Percentiles rank a stretch among this genome's conserved stretches.
Evolutionary conservation across 768 basidiomycete genomes (phyloP).

Genomic region (Boletus eberwhitei): DNA sequence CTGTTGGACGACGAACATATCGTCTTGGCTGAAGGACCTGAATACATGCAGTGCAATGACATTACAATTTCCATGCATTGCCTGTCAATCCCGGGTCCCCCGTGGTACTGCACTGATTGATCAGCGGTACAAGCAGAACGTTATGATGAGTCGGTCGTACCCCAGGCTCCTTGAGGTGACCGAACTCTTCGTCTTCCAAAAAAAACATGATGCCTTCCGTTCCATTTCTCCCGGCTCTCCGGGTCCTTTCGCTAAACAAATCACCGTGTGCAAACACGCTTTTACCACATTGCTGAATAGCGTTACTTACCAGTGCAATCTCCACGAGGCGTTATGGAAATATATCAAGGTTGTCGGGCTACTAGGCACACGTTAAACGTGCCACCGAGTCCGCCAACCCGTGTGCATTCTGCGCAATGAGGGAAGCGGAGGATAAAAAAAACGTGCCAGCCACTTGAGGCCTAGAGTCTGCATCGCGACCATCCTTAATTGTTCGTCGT

Average conservation of each 20-base stretch:
- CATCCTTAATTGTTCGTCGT: background rate
- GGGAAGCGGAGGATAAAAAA: background rate
- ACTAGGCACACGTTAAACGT: constrained; percentile 4
- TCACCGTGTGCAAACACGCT: constrained; percentile 17
- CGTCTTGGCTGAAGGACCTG: constrained; percentile 1
- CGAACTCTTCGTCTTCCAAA: background rate
- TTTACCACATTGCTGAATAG: constrained; percentile 8
- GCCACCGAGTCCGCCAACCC: background rate
- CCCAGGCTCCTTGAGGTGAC: background rate
- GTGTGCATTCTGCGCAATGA: constrained; percentile 1
- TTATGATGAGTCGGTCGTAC: background rate
- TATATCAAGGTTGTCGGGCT: constrained; percentile 13
- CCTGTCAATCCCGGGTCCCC: constrained; percentile 3
- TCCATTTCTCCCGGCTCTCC: constrained; percentile 5
- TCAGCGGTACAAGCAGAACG: background rate
- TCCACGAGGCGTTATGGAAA: constrained; percentile 20
- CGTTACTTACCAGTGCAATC: background rate
- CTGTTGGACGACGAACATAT: constrained; percentile 5
- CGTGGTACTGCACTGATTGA: constrained; percentile 13
- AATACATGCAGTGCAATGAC: constrained; percentile 23
- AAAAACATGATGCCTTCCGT: constrained; percentile 2
- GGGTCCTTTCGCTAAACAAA: constrained; percentile 17
- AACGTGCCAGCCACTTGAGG: constrained; percentile 7
- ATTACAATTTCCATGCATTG: constrained; percentile 17
- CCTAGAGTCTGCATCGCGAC: background rate